A percentile compares a stretch with the other conserved stretches of the same genome.
phyloP scores from a whole-genome alignment of 2,329 filamentous ascomycete species.

The Aureobasidium sp. region DNA sequence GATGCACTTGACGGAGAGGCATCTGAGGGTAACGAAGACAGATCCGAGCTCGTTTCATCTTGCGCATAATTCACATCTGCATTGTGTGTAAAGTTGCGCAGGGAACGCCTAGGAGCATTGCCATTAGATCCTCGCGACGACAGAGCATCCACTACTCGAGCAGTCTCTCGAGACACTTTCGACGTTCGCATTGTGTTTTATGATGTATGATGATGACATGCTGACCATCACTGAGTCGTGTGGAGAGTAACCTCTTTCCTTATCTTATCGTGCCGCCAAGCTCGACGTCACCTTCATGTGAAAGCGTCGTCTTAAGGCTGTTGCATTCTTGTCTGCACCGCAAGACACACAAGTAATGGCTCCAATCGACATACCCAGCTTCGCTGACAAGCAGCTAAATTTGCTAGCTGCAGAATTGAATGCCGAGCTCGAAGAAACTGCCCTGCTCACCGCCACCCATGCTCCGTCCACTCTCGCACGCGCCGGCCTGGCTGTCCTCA shows the following conservation, averaged over 20 bases:
- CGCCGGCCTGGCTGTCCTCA: conserved; percentile 71
- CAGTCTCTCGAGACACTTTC: conserved; percentile 18
- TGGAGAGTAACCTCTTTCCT: neutral
- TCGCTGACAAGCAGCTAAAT: conserved; percentile 62
- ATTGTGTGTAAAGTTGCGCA: conserved; percentile 20
- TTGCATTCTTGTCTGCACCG: neutral
- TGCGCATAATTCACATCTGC: conserved; percentile 12
- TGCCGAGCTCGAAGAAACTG: conserved; percentile 65
- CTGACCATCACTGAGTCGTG: neutral
- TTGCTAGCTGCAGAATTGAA: conserved; percentile 66
- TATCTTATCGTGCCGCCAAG: conserved; percentile 10
- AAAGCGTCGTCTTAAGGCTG: neutral
- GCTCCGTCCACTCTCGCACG: conserved; percentile 64
- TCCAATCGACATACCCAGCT: conserved; percentile 53
- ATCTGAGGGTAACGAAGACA: conserved; percentile 9
- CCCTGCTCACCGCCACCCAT: conserved; percentile 58
- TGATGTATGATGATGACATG: conserved; percentile 2
- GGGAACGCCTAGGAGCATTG: conserved; percentile 20
- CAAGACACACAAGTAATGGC: conserved; percentile 5
- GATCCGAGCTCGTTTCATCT: conserved; percentile 10
- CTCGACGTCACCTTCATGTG: conserved; percentile 3
- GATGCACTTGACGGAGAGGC: neutral
- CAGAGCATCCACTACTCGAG: conserved; percentile 16
- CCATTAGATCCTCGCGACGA: conserved; percentile 4
- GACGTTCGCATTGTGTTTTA: conserved; percentile 17